Evolutionary conservation across 345 rosid genomes (phyloP).

Genomic region (Lepidium didymum): DNA sequence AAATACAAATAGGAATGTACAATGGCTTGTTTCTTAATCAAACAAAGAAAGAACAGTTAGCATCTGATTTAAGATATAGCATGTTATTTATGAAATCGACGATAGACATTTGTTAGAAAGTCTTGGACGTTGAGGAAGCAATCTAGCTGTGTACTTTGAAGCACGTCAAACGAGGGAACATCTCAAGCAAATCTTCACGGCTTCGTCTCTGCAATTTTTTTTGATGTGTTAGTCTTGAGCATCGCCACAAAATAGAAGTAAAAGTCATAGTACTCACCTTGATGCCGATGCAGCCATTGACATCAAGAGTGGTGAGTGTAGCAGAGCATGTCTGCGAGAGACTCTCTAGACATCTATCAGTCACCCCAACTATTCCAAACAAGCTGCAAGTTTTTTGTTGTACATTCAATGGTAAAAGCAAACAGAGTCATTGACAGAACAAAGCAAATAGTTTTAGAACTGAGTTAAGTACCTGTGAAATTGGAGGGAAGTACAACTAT

Average conservation of each 20-base stretch:
- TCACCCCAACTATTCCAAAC: slow-evolving; percentile 92
- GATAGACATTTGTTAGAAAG: slow-evolving; percentile 1
- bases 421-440: not conserved
- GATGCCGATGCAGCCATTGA: slow-evolving; percentile 84
- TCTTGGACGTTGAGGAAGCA: not conserved
- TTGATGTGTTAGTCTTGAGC: not conserved
- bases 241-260: not conserved
- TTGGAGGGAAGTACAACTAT: slow-evolving; percentile 70
- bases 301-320: slow-evolving; percentile 75
- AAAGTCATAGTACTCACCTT: slow-evolving; percentile 41
- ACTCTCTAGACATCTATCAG: slow-evolving; percentile 66
- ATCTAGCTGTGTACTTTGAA: slow-evolving; percentile 89
- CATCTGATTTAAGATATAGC: not conserved
- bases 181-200: slow-evolving; percentile 56
- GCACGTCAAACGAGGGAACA: slow-evolving; percentile 69
- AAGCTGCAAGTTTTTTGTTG: slow-evolving; percentile 49
- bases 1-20: not conserved
- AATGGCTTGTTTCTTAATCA: slow-evolving; percentile 20
- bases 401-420: slow-evolving; percentile 1
- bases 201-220: slow-evolving; percentile 47
- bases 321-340: slow-evolving; percentile 66
- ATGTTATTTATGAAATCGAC: not conserved
- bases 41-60: not conserved
- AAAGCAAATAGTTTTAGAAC: not conserved
- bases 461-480: slow-evolving; percentile 54